phyloP scores from a whole-genome alignment of 768 basidiomycete species.

The Collybia sp. region DNA sequence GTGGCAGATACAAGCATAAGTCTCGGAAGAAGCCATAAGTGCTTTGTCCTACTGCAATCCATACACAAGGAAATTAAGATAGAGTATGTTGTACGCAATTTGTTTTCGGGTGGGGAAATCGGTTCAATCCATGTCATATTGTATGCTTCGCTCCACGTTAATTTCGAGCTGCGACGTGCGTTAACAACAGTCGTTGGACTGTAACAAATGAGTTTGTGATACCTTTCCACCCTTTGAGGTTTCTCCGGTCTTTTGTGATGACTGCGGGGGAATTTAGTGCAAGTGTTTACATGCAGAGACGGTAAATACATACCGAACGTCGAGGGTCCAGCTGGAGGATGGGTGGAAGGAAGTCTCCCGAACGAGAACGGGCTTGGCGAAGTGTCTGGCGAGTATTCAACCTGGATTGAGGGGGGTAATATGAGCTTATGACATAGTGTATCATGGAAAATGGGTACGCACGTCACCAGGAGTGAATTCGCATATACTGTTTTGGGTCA shows the following conservation, averaged over 20 bases:
- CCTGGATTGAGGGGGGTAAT: slow-evolving; percentile 1
- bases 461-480: not conserved
- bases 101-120: no score
- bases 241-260: not conserved
- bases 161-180: slow-evolving; percentile 4
- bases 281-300: not conserved
- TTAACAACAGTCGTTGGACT: not conserved
- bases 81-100: no score
- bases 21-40: no score
- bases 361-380: slow-evolving; percentile 9
- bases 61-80: no score
- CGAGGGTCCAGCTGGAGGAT: slow-evolving; percentile 5
- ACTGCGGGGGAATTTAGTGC: not conserved
- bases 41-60: no score
- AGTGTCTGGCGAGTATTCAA: slow-evolving; percentile 18
- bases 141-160: slow-evolving; percentile 9
- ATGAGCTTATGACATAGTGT: no score
- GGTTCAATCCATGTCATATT: slow-evolving; percentile 4
- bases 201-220: not conserved
- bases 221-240: not conserved
- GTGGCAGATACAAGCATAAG: no score
- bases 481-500: not conserved
- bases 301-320: slow-evolving; percentile 1
- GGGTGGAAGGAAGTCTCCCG: slow-evolving; percentile 4
- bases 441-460: no score